Conservation (phyloP, 164 flowering plant species). For the Hamamelis virginiana region DNA sequence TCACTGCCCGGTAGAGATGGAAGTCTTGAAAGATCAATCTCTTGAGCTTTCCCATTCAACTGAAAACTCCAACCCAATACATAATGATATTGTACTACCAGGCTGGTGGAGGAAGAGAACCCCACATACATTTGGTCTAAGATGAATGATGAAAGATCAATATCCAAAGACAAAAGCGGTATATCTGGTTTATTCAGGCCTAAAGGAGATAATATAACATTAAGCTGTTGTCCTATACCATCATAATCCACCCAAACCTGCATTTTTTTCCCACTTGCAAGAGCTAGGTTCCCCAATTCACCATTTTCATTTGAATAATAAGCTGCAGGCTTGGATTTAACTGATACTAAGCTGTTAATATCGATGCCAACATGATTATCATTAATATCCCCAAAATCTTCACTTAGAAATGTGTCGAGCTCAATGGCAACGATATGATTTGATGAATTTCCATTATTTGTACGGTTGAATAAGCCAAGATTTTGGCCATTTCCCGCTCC, state of each 20-base stretch:
- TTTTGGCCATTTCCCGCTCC: background rate
- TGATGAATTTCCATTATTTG: no score
- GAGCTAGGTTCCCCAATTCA: background rate
- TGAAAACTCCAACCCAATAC: slow-evolving; percentile 6
- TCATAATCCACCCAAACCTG: no score
- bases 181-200: no score
- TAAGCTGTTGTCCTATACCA: no score
- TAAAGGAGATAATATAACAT: no score
- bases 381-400: background rate
- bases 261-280: no score
- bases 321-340: background rate
- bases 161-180: no score
- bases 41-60: no score
- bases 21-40: slow-evolving; percentile 5
- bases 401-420: background rate
- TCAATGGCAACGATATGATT: slow-evolving; percentile 5
- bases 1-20: background rate
- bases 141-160: no score
- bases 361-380: no score
- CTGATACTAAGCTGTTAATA: slow-evolving; percentile 1
- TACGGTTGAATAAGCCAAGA: slow-evolving; percentile 1
- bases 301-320: slow-evolving; percentile 1
- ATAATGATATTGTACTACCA: background rate
- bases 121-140: no score
- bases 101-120: background rate